Percentiles rank a stretch among this genome's conserved stretches.
These are phyloP conservation scores for Solanum chiquidenum DNA, from an alignment of 257 asterid genomes.

Conservation along the genomic window DNA sequence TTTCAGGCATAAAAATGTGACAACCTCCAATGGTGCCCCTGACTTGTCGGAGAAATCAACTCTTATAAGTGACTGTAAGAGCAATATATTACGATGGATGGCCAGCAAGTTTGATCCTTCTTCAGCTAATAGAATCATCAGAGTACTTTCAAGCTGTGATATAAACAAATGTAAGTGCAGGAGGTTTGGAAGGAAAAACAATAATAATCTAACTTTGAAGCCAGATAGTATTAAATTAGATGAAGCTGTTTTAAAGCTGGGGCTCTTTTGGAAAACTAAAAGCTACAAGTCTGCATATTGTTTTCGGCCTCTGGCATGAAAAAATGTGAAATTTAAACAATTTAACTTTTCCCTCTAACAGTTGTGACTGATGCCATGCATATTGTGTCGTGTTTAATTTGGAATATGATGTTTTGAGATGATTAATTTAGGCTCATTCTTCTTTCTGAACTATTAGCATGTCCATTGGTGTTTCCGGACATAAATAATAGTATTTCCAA, in stretches of 20 bases:
- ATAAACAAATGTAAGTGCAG: conserved; percentile 10
- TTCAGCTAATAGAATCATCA: conserved; percentile 16
- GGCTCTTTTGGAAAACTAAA: background rate
- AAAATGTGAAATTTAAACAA: background rate
- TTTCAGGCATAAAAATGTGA: background rate
- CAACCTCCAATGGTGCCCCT: background rate
- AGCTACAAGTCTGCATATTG: background rate
- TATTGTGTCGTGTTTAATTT: background rate
- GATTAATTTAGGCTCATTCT: background rate
- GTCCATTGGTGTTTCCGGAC: conserved; percentile 25
- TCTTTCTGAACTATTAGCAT: conserved; percentile 3
- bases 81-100: conserved; percentile 19
- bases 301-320: background rate
- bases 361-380: background rate
- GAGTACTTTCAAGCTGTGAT: conserved; percentile 21
- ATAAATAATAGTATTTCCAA: background rate
- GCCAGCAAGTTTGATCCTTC: conserved; percentile 19
- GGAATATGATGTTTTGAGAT: background rate
- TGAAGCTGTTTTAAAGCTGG: background rate
- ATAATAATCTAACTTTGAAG: background rate
- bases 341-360: background rate
- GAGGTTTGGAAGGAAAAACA: background rate
- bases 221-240: background rate
- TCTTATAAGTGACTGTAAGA: conserved; percentile 10
- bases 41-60: background rate